Percentiles rank a stretch among this genome's conserved stretches.
These are phyloP conservation scores for Ichthyophonus hoferi DNA, from an alignment of 208 protist genomes.

Conservation along the genomic window DNA sequence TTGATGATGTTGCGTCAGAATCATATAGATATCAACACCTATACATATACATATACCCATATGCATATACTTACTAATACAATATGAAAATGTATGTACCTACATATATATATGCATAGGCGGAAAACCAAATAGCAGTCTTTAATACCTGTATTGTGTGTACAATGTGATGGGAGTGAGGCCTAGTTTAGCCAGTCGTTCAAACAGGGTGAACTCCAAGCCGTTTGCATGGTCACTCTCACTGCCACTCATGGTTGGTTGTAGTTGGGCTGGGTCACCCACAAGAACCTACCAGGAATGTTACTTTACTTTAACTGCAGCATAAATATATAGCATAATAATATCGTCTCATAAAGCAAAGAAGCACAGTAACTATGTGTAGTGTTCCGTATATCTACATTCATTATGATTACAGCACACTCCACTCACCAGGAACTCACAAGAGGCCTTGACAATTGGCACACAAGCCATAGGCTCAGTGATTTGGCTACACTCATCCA, in stretches of 20 bases:
- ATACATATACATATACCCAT: neutral
- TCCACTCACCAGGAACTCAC: constrained; percentile 18
- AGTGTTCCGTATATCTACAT: too few species aligned
- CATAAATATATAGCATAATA: too few species aligned
- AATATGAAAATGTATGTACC: neutral
- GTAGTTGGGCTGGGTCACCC: constrained; percentile 72
- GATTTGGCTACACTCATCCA: constrained; percentile 72
- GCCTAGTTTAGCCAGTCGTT: constrained; percentile 51
- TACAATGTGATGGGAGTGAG: constrained; percentile 56
- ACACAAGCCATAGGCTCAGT: constrained; percentile 64
- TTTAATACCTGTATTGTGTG: constrained; percentile 67
- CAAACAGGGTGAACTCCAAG: constrained; percentile 69
- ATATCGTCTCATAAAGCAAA: too few species aligned
- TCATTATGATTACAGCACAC: too few species aligned
- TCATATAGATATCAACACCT: neutral
- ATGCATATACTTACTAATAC: neutral
- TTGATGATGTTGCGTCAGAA: neutral
- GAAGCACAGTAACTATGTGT: too few species aligned
- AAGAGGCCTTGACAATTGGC: constrained; percentile 55
- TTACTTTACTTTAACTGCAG: too few species aligned
- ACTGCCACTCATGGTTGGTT: constrained; percentile 55
- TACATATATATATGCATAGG: neutral
- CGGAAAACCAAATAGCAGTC: too few species aligned
- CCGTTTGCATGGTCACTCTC: constrained; percentile 30
- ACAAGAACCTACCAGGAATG: constrained; percentile 45